A percentile compares a stretch with the other conserved stretches of the same genome.
Evolutionary conservation across 179 eudicot species (phyloP).

Genomic region (Corrigiola litoralis): DNA sequence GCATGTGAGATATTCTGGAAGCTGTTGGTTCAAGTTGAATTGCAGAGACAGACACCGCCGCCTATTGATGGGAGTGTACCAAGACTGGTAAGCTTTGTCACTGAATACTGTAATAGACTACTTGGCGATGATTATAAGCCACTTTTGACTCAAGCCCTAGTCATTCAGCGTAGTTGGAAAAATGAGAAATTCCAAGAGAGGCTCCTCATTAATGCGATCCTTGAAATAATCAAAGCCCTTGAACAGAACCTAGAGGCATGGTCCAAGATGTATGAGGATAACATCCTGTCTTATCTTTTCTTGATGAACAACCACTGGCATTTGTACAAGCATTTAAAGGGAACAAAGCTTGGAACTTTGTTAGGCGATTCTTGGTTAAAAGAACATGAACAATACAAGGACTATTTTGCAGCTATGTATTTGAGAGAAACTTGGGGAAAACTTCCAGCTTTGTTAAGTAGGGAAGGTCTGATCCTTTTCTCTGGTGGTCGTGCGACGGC

Average conservation of each 20-base stretch:
- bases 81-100: conserved; percentile 69
- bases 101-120: conserved; percentile 84
- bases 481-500: conserved; percentile 99
- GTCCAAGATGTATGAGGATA: conserved; percentile 76
- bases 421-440: conserved; percentile 89
- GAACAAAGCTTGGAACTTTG: conserved; percentile 71
- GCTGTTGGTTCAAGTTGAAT: conserved; percentile 80
- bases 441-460: conserved; percentile 77
- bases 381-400: conserved; percentile 81
- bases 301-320: conserved; percentile 98
- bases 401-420: conserved; percentile 46
- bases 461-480: conserved; percentile 92
- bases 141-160: conserved; percentile 75
- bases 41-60: conserved; percentile 91
- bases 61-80: conserved; percentile 90
- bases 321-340: conserved; percentile 74
- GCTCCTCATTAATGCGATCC: conserved; percentile 68
- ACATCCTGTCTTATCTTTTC: conserved; percentile 49
- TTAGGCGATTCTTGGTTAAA: conserved; percentile 83
- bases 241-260: conserved; percentile 80
- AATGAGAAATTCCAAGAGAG: conserved; percentile 88
- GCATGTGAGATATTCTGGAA: conserved; percentile 96
- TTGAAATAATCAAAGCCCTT: conserved; percentile 69
- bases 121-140: conserved; percentile 92
- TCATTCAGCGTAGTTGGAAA: conserved; percentile 97